These are phyloP conservation scores for Cordyceps sp. DNA, from an alignment of 2,329 filamentous ascomycete genomes.

Conservation along the genomic window DNA sequence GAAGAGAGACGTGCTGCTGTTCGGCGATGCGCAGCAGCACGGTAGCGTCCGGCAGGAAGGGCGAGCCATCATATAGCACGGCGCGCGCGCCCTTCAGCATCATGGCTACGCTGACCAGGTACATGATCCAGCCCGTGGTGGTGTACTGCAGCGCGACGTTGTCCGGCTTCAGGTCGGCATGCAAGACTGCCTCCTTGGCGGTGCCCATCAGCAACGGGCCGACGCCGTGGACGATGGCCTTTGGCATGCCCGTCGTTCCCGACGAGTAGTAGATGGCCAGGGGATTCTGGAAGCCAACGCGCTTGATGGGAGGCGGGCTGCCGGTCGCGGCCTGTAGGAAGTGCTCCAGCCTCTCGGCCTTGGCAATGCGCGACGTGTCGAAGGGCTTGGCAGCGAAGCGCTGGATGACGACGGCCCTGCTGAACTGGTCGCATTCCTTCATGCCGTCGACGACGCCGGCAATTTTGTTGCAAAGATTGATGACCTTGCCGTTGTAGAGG, in stretches of 20 bases:
- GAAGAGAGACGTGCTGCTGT: constrained; percentile 49
- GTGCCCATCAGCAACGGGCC: constrained; percentile 42
- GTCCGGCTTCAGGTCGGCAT: constrained; percentile 23
- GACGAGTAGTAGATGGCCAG: constrained; percentile 66
- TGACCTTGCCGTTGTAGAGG: constrained; percentile 61
- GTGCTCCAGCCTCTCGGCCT: constrained; percentile 23
- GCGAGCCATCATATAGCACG: constrained; percentile 71
- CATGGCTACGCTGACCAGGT: constrained; percentile 41
- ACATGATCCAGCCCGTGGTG: constrained; percentile 83
- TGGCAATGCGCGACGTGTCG: constrained; percentile 38
- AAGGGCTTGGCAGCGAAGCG: constrained; percentile 40
- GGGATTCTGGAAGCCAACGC: constrained; percentile 55
- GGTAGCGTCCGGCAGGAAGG: constrained; percentile 52
- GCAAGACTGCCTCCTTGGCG: constrained; percentile 41
- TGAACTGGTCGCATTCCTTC: constrained; percentile 40
- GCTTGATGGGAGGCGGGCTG: constrained; percentile 32
- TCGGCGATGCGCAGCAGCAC: constrained; percentile 46
- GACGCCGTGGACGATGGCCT: constrained; percentile 68
- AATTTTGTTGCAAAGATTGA: constrained; percentile 62
- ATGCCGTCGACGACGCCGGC: constrained; percentile 51
- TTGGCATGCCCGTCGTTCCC: constrained; percentile 69
- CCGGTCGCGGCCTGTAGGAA: constrained; percentile 22
- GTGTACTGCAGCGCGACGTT: constrained; percentile 37
- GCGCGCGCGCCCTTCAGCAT: constrained; percentile 43
- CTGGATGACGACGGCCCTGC: constrained; percentile 46